Percentiles rank a stretch among this genome's conserved stretches.
Conservation (phyloP, 2,329 filamentous ascomycete species). For the Trichoderma arundinaceum region DNA sequence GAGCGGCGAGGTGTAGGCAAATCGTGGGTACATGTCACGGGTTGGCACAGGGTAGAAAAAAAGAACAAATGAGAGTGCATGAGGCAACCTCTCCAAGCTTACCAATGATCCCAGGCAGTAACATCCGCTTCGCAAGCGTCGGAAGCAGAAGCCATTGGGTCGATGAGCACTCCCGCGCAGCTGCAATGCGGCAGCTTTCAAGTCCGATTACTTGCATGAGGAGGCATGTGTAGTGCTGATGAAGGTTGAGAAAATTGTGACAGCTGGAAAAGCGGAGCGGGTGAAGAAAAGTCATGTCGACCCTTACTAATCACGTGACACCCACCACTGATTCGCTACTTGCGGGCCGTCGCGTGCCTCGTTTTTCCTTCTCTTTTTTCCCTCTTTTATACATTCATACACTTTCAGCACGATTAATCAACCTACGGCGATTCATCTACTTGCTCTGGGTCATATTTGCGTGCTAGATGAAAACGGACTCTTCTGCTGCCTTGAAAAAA, state of each 20-base stretch:
- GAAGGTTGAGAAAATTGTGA: constrained; percentile 23
- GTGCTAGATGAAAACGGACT: constrained; percentile 57
- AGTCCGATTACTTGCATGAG: constrained; percentile 6
- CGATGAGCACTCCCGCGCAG: background rate
- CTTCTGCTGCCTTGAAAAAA: constrained; percentile 37
- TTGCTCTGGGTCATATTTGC: constrained; percentile 65
- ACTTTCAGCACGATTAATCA: constrained; percentile 64
- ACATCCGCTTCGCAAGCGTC: constrained; percentile 13
- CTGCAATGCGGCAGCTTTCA: background rate
- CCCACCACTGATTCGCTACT: constrained; percentile 5
- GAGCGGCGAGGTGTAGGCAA: constrained; percentile 66
- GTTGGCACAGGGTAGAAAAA: background rate
- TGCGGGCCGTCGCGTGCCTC: constrained; percentile 5
- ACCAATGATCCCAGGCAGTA: background rate
- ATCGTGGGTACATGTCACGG: constrained; percentile 52
- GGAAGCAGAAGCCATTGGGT: constrained; percentile 24
- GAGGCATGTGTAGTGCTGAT: constrained; percentile 25
- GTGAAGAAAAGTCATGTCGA: constrained; percentile 3
- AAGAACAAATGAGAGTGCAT: background rate
- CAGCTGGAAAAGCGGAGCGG: constrained; percentile 22
- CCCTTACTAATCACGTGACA: constrained; percentile 39
- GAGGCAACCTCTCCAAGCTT: background rate
- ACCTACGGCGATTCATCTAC: constrained; percentile 59
- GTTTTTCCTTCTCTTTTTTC: constrained; percentile 33
- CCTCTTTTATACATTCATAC: constrained; percentile 39